These are phyloP conservation scores for Penicillium brevicompactum DNA, from an alignment of 2,329 filamentous ascomycete species.

Conservation along the genomic window DNA sequence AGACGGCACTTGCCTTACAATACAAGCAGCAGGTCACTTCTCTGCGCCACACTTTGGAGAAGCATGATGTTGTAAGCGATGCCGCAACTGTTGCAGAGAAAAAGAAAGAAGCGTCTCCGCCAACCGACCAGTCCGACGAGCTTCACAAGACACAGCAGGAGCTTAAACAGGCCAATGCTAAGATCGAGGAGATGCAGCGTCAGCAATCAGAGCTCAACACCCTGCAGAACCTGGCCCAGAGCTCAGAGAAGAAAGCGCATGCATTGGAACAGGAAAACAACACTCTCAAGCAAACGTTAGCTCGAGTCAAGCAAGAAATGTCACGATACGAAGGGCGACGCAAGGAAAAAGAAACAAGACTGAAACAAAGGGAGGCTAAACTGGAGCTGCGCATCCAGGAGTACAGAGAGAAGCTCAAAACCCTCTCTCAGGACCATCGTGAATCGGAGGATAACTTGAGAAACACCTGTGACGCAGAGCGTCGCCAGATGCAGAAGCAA, in stretches of 20 bases:
- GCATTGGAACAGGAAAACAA: conserved; percentile 46
- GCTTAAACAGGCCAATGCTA: conserved; percentile 37
- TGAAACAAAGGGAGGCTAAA: conserved; percentile 44
- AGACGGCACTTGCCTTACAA: conserved; percentile 47
- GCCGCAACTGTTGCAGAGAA: conserved; percentile 24
- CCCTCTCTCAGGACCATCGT: conserved; percentile 37
- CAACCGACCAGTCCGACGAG: conserved; percentile 26
- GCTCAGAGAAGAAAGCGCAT: conserved; percentile 44
- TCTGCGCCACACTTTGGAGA: conserved; percentile 41
- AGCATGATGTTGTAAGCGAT: conserved; percentile 40
- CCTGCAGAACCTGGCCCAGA: conserved; percentile 38
- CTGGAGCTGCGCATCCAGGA: conserved; percentile 43
- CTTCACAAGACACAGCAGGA: conserved; percentile 37
- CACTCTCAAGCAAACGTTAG: conserved; percentile 42
- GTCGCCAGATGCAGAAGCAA: conserved; percentile 40
- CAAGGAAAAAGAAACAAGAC: conserved; percentile 44
- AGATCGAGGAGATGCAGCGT: conserved; percentile 36
- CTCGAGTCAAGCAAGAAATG: conserved; percentile 46
- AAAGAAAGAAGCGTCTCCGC: conserved; percentile 17
- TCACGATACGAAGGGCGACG: conserved; percentile 45
- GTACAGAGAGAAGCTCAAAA: conserved; percentile 43
- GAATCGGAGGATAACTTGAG: conserved; percentile 39
- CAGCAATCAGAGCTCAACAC: conserved; percentile 36
- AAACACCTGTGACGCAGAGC: conserved; percentile 39
- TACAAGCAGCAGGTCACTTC: conserved; percentile 47